Conservation (phyloP, 2,329 filamentous ascomycete genomes). For the Polytolypa hystricis region DNA sequence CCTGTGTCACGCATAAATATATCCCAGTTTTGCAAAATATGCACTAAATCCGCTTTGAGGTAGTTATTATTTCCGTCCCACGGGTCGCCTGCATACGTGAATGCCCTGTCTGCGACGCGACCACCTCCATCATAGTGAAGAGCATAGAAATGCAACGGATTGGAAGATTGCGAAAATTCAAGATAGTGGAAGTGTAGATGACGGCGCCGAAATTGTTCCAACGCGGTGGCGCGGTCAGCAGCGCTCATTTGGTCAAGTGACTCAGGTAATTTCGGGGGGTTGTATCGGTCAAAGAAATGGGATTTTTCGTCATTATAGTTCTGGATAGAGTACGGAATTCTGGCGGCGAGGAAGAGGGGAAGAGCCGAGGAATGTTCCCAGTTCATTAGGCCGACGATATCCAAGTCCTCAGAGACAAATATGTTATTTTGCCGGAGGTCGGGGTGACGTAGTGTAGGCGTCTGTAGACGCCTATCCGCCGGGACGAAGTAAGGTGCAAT, state of each 20-base stretch:
- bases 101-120: slow-evolving; percentile 12
- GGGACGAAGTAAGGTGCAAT: slow-evolving; percentile 9
- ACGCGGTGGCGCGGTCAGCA: slow-evolving; percentile 4
- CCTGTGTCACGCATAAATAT: slow-evolving; percentile 2
- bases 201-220: slow-evolving; percentile 10
- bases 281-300: slow-evolving; percentile 10
- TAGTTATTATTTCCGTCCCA: slow-evolving; percentile 18
- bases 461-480: slow-evolving; percentile 4
- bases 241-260: slow-evolving; percentile 9
- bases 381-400: slow-evolving; percentile 30
- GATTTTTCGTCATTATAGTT: slow-evolving; percentile 25
- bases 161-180: slow-evolving; percentile 11
- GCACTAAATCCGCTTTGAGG: slow-evolving; percentile 17
- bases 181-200: slow-evolving; percentile 17
- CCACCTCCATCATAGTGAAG: slow-evolving; percentile 10
- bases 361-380: slow-evolving; percentile 30
- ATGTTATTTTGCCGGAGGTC: slow-evolving; percentile 22
- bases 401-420: slow-evolving; percentile 19
- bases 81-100: slow-evolving; percentile 11
- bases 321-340: slow-evolving; percentile 30
- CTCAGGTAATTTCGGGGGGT: slow-evolving; percentile 9
- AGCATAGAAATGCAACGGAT: slow-evolving; percentile 13
- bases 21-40: slow-evolving; percentile 13
- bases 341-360: slow-evolving; percentile 27
- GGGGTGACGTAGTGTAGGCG: slow-evolving; percentile 17